These are phyloP conservation scores for Endocalyx cinctus DNA, from an alignment of 2,329 filamentous ascomycete species.

Conservation along the genomic window DNA sequence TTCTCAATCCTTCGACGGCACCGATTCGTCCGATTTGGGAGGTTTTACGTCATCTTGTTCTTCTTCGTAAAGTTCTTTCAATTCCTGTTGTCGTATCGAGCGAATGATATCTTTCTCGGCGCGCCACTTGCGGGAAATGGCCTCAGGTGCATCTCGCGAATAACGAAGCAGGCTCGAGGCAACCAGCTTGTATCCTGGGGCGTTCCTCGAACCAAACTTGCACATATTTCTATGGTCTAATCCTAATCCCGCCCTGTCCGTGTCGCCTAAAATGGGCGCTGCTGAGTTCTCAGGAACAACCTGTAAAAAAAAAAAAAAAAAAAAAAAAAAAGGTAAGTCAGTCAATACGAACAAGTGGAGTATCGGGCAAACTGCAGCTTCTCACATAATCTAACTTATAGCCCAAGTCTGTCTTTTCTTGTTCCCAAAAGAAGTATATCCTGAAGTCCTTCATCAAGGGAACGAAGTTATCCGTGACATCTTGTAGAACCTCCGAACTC, in stretches of 20 bases:
- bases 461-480: slow-evolving; percentile 33
- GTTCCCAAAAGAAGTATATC: slow-evolving; percentile 36
- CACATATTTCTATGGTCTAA: slow-evolving; percentile 9
- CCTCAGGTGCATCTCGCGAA: slow-evolving; percentile 3
- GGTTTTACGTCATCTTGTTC: too few relatives aligned
- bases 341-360: too few relatives aligned
- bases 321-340: too few relatives aligned
- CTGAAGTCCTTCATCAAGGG: slow-evolving; percentile 31
- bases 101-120: slow-evolving; percentile 5
- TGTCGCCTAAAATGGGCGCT: slow-evolving; percentile 11
- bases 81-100: slow-evolving; percentile 8
- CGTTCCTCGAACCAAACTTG: slow-evolving; percentile 6
- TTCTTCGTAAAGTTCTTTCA: slow-evolving; percentile 2
- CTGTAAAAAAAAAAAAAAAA: neutral
- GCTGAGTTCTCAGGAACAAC: slow-evolving; percentile 6
- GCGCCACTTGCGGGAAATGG: slow-evolving; percentile 5
- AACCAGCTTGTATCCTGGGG: slow-evolving; percentile 8
- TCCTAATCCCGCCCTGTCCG: slow-evolving; percentile 8
- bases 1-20: too few relatives aligned
- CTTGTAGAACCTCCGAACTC: slow-evolving; percentile 33
- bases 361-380: too few relatives aligned
- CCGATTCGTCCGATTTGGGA: too few relatives aligned
- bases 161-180: slow-evolving; percentile 8
- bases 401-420: slow-evolving; percentile 29
- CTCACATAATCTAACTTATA: slow-evolving; percentile 15